Evolutionary conservation across 495 filamentous ascomycete genomes (phyloP), one percentile per base, ranked within the genome.

Genomic region (Neohortaea acidophila): DNA sequence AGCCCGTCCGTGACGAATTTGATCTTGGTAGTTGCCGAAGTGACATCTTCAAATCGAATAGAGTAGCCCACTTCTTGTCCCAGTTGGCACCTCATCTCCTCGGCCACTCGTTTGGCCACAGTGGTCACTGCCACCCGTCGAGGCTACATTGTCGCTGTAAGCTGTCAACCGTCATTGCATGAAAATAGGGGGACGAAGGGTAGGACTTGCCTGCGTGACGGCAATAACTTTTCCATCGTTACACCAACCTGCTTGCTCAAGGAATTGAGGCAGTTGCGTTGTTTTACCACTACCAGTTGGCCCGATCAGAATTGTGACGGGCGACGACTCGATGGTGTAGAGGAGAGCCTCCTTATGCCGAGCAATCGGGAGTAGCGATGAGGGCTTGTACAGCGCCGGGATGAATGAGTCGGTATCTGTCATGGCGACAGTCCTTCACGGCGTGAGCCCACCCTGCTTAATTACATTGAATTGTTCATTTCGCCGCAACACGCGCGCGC

Each of bases 1-100:
- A 99, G 70, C 8, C 89, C 91, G 65, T 99, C 89, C 2, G 91
- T 96, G 43, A 96, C 59, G 55, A 94, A 99, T 55, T 99, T 99
- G 58, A 99, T 91, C 33, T 72, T 70, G 2, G 89, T 99, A 33
- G 68, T 64, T 9, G 78, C 70, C 29, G 84, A 93, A n/a, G 86
- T 94, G 47, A 80, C 65, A 65, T 96, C 89, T 54, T 96, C 91
- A 55, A 99, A 99, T 37, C 89, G 72, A 44, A 96, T 94, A 15
- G 84, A 85, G 55, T 94, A 96, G 32, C 91, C 91, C 29, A 60
- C 59, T 59, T 94, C 82, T 60, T 94, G 83, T 13, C 89, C 91
- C 15, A 97, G 48, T 48, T 86, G 78, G 55, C 82, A 84, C 9
- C 84, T 77, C 70, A 85, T 79, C 59, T 99, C 89, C 46, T 94